Conservation (phyloP, 257 asterid species). For the Przewalskia tangutica region DNA sequence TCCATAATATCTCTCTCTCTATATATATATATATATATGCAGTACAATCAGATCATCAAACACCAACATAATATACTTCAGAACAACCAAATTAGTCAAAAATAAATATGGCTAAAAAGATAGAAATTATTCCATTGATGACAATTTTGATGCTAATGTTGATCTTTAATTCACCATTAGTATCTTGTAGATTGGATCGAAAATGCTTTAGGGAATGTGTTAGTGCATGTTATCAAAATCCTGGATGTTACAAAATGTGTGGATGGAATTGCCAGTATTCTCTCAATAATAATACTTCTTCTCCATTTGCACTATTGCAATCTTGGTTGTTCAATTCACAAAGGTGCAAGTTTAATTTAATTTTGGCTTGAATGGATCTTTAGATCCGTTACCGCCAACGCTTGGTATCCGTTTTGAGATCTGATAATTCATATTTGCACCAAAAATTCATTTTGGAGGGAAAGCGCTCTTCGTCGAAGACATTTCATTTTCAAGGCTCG, state of each 20-base stretch:
- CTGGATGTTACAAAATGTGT: background rate
- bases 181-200: background rate
- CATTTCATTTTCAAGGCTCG: no score
- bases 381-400: no score
- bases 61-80: background rate
- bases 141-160: background rate
- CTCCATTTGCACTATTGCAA: background rate
- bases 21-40: no score
- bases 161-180: background rate
- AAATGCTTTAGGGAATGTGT: background rate
- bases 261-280: background rate
- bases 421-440: no score
- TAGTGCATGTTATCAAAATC: background rate
- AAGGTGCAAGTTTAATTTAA: background rate
- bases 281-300: no score
- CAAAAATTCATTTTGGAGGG: no score
- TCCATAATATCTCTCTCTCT: background rate
- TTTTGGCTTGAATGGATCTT: background rate
- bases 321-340: background rate
- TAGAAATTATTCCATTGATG: background rate
- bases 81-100: background rate
- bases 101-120: background rate
- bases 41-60: background rate
- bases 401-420: no score
- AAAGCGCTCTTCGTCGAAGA: no score